Evolutionary conservation across 129 eudicot genomes (phyloP).

Genomic region (Lactuca sativa): DNA sequence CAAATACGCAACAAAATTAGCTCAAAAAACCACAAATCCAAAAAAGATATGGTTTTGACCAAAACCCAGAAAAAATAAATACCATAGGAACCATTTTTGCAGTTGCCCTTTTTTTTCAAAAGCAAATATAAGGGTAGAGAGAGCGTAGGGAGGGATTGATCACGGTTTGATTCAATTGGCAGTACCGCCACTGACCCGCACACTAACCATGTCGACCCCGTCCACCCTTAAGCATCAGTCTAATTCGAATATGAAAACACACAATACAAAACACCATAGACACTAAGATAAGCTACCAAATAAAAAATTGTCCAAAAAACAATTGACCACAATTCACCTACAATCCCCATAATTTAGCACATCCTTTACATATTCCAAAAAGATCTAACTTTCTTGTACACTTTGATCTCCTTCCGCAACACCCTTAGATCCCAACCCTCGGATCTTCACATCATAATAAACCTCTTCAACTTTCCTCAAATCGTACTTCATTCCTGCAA

Average conservation of each 20-base stretch:
- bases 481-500: constrained; percentile 89
- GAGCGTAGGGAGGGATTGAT: no score
- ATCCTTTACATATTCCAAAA: constrained; percentile 16
- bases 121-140: no score
- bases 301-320: constrained; percentile 4
- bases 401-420: constrained; percentile 40
- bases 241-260: neutral
- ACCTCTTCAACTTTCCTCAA: constrained; percentile 86
- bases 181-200: no score
- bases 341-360: constrained; percentile 4
- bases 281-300: neutral
- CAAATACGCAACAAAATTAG: no score
- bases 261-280: constrained; percentile 1
- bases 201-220: no score
- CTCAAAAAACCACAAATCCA: no score
- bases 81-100: no score
- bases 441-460: constrained; percentile 79
- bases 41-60: no score
- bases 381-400: constrained; percentile 24
- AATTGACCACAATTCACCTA: neutral
- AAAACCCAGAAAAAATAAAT: no score
- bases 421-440: constrained; percentile 62
- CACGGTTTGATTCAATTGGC: no score
- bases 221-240: no score
- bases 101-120: no score